phyloP scores from a whole-genome alignment of 177 flowering plant species.

The Vitis hybrid region DNA sequence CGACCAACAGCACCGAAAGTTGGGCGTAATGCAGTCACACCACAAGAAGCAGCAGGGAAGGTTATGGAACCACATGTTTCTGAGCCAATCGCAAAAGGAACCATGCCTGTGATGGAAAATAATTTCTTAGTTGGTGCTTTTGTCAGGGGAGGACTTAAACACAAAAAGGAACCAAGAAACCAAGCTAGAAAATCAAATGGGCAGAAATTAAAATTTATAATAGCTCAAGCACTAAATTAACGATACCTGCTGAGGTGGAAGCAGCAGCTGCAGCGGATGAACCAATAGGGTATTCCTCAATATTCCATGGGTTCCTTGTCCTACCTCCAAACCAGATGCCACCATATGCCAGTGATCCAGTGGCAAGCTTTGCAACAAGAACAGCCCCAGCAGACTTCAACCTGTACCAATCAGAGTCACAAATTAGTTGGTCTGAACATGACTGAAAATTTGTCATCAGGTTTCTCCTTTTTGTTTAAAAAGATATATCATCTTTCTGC shows the following conservation, averaged over 20 bases:
- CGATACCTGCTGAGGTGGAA: constrained; percentile 81
- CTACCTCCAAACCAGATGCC: constrained; percentile 99
- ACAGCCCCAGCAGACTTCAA: constrained; percentile 83
- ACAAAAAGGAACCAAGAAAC: neutral
- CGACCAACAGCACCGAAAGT: constrained; percentile 91
- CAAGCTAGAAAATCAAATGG: neutral
- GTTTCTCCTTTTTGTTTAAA: no score
- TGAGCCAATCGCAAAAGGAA: constrained; percentile 97
- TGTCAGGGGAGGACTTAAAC: neutral
- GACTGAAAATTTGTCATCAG: no score
- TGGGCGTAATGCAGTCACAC: constrained; percentile 88
- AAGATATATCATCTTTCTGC: no score
- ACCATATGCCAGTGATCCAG: constrained; percentile 90
- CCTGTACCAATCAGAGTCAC: constrained; percentile 35
- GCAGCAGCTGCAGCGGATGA: constrained; percentile 98
- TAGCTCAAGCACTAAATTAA: neutral
- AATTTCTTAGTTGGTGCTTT: neutral
- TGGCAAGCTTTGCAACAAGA: constrained; percentile 84
- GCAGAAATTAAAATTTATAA: neutral
- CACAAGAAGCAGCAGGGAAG: constrained; percentile 91
- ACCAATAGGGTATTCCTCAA: constrained; percentile 86
- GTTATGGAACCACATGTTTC: constrained; percentile 92
- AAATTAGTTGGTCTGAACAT: neutral
- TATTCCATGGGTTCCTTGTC: constrained; percentile 95
- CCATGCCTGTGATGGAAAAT: constrained; percentile 49